Evolutionary conservation across 768 basidiomycete genomes (phyloP).

Genomic region (Pulveroboletus sp.): DNA sequence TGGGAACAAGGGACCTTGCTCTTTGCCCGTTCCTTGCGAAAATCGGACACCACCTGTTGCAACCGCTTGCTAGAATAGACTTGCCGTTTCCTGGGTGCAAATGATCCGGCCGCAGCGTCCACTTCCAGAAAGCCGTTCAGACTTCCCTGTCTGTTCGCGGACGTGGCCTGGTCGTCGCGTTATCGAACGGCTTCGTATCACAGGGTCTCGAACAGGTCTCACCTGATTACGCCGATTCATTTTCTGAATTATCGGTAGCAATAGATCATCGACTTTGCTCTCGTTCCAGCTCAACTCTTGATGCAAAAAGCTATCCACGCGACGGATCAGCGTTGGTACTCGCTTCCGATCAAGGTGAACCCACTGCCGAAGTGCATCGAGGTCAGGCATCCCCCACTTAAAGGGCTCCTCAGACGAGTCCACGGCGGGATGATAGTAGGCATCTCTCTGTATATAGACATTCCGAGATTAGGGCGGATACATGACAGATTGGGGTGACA

Average conservation of each 20-base stretch:
- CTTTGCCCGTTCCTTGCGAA: slow-evolving; percentile 47
- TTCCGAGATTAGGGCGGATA: neutral
- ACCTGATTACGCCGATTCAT: slow-evolving; percentile 81
- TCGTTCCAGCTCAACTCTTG: slow-evolving; percentile 81
- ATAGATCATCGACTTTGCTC: slow-evolving; percentile 80
- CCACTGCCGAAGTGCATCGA: slow-evolving; percentile 84
- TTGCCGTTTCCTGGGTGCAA: slow-evolving; percentile 74
- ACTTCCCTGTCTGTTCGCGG: slow-evolving; percentile 72
- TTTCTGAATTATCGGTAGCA: slow-evolving; percentile 89
- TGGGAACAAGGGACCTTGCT: slow-evolving; percentile 17
- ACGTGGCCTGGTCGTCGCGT: slow-evolving; percentile 43
- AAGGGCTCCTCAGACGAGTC: slow-evolving; percentile 92
- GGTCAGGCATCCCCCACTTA: slow-evolving; percentile 95
- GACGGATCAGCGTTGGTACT: slow-evolving; percentile 11
- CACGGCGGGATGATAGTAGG: slow-evolving; percentile 88
- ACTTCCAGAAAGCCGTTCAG: slow-evolving; percentile 74
- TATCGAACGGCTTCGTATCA: no score
- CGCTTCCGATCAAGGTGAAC: slow-evolving; percentile 27
- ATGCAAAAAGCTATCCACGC: slow-evolving; percentile 53
- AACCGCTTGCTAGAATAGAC: slow-evolving; percentile 84
- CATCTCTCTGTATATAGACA: slow-evolving; percentile 60
- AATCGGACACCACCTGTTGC: slow-evolving; percentile 81
- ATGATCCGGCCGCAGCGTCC: slow-evolving; percentile 59
- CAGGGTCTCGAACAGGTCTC: no score
- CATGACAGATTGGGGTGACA: slow-evolving; percentile 7